Evolutionary conservation across 768 basidiomycete genomes (phyloP), one percentile per base, ranked within the genome.

Genomic region (Trametes sanguinea): DNA sequence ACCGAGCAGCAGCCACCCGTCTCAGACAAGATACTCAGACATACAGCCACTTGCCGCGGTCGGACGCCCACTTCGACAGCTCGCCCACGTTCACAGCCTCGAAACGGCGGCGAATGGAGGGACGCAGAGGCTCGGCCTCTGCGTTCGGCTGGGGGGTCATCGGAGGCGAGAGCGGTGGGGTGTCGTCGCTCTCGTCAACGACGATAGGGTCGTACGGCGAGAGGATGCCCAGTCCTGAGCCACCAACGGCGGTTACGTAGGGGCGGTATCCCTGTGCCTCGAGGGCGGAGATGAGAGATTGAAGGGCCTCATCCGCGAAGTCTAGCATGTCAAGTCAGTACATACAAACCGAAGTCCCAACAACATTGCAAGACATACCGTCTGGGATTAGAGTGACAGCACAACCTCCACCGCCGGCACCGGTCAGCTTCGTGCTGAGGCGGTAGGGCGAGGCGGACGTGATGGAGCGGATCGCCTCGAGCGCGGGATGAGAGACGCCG

Each of bases 321-420:
- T 89, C 96, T 96, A 71, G 5, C n/a, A 54, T 44, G 27, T 37
- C 6, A 8, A 22, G 50, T 51, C 16, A 55, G 35, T n/a, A 58
- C 35, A 37, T 9, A 35, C 45, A 4, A 27, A 35, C 33, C 1
- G 54, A 16, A 13, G 42, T 43, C 8, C 46, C 13, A 46, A 65
- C 16, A n/a, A 44, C 32, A 54, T 27, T 48, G 30, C 10, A 40
- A 37, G 30, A 76, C 88, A 66, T 67, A 95, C 96, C 85, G 76
- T 98, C 95, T 54, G 97, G 97, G 54, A 99, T 82, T 39, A 98
- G 83, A 11, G 95, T 96, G 33, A 98, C 94, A 4, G 95, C 89
- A 71, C 97, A 98, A n/a, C 97, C 97, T 29, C 97, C 97, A 43
- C 97, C 97, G 33, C 97, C 97, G 7, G 97, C 96, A 44, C 97